phyloP scores from a whole-genome alignment of 345 rosid genomes.

The Lepidium didymum region DNA sequence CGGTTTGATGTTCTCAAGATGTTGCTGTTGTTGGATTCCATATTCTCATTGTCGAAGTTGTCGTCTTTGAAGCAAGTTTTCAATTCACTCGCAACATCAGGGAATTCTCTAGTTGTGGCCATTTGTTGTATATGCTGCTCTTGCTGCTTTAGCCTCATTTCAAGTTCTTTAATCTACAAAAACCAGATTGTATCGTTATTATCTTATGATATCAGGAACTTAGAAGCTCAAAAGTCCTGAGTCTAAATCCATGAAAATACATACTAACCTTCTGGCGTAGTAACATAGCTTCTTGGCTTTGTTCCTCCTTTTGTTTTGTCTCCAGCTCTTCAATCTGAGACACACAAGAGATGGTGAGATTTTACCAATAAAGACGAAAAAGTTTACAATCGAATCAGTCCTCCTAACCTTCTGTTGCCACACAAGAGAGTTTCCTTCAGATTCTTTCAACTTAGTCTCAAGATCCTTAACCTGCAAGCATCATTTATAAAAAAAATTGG shows the following conservation, averaged over 20 bases:
- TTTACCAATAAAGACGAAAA: background rate
- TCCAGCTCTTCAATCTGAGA: slow-evolving; percentile 64
- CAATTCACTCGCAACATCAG: slow-evolving; percentile 31
- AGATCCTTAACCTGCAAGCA: slow-evolving; percentile 56
- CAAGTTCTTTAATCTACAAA: slow-evolving; percentile 77
- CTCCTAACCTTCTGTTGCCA: slow-evolving; percentile 59
- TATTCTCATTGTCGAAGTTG: slow-evolving; percentile 34
- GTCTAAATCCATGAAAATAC: background rate
- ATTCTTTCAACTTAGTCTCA: slow-evolving; percentile 63
- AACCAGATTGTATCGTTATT: background rate
- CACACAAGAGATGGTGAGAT: background rate
- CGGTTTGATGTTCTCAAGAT: slow-evolving; percentile 67
- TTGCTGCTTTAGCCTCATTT: slow-evolving; percentile 65
- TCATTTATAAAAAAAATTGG: background rate
- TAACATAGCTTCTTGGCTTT: slow-evolving; percentile 39
- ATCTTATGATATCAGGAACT: background rate
- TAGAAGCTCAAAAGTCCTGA: background rate
- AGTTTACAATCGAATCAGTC: background rate
- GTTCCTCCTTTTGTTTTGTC: slow-evolving; percentile 50
- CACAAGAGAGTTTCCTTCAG: slow-evolving; percentile 34
- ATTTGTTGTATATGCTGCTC: slow-evolving; percentile 44
- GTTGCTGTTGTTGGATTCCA: slow-evolving; percentile 38
- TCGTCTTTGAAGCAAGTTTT: slow-evolving; percentile 42
- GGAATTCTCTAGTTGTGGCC: slow-evolving; percentile 30
- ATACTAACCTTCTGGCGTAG: slow-evolving; percentile 47